A percentile compares a stretch with the other conserved stretches of the same genome.
Evolutionary conservation across 225 moss, liverwort and hornwort species (phyloP).

Genomic region (Physcomitrium patens): DNA sequence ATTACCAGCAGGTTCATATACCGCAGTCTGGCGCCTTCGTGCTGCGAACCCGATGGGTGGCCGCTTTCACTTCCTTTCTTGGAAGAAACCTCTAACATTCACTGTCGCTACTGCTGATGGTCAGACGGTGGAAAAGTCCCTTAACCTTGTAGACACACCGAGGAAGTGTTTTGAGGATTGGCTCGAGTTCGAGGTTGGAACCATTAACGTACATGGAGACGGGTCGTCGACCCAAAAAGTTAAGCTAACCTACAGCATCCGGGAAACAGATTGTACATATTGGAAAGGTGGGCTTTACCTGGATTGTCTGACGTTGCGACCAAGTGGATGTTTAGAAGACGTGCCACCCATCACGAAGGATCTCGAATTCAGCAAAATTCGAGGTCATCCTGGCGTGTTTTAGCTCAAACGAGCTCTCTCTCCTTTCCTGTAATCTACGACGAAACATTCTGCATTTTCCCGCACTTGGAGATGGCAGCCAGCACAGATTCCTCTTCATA

Average conservation of each 20-base stretch:
- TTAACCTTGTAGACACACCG: conserved; percentile 56
- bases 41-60: conserved; percentile 90
- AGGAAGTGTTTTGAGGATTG: conserved; percentile 72
- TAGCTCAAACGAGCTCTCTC: conserved; percentile 8
- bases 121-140: conserved; percentile 62
- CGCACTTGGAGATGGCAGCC: background rate
- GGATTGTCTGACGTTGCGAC: conserved; percentile 76
- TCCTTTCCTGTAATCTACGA: background rate
- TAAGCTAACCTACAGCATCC: conserved; percentile 55
- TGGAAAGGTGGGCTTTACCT: conserved; percentile 92
- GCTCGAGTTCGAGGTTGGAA: conserved; percentile 90
- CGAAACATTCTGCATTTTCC: background rate
- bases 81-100: conserved; percentile 77
- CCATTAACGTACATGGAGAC: conserved; percentile 58
- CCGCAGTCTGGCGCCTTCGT: conserved; percentile 81
- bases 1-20: conserved; percentile 73
- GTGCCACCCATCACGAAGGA: conserved; percentile 33
- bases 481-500: background rate
- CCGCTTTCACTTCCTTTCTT: conserved; percentile 67
- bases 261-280: conserved; percentile 67
- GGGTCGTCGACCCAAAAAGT: conserved; percentile 52
- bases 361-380: conserved; percentile 35
- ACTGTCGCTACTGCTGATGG: conserved; percentile 51
- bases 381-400: conserved; percentile 48
- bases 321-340: conserved; percentile 54